Conservation (phyloP, 1,284 basidiomycete species). For the Earliella scabrosa region DNA sequence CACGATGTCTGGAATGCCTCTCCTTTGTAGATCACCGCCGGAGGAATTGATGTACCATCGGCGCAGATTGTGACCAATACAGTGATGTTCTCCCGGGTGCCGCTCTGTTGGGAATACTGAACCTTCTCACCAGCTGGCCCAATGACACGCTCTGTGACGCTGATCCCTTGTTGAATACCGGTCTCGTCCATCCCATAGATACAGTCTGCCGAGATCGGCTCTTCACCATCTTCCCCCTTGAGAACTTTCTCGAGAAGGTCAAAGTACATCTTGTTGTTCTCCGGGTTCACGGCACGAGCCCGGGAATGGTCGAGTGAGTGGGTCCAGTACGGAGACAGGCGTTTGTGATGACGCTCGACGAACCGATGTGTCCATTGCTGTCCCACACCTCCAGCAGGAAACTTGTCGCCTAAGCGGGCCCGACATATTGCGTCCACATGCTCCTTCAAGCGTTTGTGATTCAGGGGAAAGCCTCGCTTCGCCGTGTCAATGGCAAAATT, state of each 20-base stretch:
- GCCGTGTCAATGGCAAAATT: no score
- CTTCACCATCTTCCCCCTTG: constrained; percentile 22
- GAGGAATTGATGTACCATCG: constrained; percentile 33
- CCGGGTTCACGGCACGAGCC: constrained; percentile 41
- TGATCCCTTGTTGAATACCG: constrained; percentile 32
- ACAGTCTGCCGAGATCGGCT: constrained; percentile 24
- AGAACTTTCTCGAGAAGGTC: constrained; percentile 22
- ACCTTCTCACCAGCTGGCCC: constrained; percentile 13
- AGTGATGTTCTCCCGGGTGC: constrained; percentile 42
- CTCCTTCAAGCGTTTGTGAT: no score
- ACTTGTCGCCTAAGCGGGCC: no score
- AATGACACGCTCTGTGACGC: background rate
- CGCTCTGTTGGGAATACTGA: constrained; percentile 39
- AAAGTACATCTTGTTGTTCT: constrained; percentile 37
- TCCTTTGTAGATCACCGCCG: constrained; percentile 44
- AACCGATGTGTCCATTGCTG: constrained; percentile 43
- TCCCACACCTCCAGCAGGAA: no score
- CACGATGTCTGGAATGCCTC: constrained; percentile 37
- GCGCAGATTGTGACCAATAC: constrained; percentile 44
- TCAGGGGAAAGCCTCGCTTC: no score
- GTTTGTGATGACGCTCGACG: constrained; percentile 35
- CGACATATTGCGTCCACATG: no score
- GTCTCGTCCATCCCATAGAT: constrained; percentile 41
- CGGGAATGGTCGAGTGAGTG: constrained; percentile 34
- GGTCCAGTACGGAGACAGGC: constrained; percentile 33